Conservation (phyloP, 2,329 filamentous ascomycete genomes). For the Diplodia intermedia region DNA sequence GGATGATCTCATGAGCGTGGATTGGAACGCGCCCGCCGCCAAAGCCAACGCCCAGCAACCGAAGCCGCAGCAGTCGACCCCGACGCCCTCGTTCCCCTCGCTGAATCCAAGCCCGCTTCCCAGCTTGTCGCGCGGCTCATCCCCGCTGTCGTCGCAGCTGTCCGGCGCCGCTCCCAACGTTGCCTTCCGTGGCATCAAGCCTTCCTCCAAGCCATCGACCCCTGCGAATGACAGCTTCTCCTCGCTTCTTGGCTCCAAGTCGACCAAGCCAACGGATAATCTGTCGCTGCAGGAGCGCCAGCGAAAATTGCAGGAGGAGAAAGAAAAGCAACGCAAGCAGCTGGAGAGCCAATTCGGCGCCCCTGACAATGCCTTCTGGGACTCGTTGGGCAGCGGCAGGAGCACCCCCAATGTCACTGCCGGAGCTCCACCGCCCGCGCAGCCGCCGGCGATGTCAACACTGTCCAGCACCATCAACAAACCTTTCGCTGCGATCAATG, state of each 20-base stretch:
- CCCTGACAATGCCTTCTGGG: conserved; percentile 73
- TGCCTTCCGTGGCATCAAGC: conserved; percentile 52
- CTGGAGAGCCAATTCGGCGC: conserved; percentile 79
- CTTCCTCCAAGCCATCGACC: conserved; percentile 60
- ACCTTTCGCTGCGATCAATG: conserved; percentile 47
- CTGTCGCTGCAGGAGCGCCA: conserved; percentile 71
- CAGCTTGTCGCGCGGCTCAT: conserved; percentile 50
- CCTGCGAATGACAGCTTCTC: conserved; percentile 74
- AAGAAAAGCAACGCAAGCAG: conserved; percentile 73
- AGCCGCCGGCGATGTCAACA: conserved; percentile 49
- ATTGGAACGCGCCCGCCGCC: conserved; percentile 50
- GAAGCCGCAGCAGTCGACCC: conserved; percentile 38
- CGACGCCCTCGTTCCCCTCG: conserved; percentile 38
- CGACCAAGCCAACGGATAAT: conserved; percentile 69
- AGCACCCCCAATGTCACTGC: conserved; percentile 47
- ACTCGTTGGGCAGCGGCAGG: conserved; percentile 68
- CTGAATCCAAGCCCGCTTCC: conserved; percentile 40
- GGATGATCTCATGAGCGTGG: conserved; percentile 58
- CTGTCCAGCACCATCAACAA: conserved; percentile 48
- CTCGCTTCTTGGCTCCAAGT: conserved; percentile 71
- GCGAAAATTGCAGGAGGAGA: conserved; percentile 76
- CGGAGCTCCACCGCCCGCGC: conserved; percentile 49
- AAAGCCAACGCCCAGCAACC: conserved; percentile 40
- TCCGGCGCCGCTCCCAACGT: conserved; percentile 42
- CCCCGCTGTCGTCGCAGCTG: conserved; percentile 48